These are phyloP conservation scores for Aspergillus pseudoterreus DNA, from an alignment of 2,329 filamentous ascomycete species.

Conservation along the genomic window DNA sequence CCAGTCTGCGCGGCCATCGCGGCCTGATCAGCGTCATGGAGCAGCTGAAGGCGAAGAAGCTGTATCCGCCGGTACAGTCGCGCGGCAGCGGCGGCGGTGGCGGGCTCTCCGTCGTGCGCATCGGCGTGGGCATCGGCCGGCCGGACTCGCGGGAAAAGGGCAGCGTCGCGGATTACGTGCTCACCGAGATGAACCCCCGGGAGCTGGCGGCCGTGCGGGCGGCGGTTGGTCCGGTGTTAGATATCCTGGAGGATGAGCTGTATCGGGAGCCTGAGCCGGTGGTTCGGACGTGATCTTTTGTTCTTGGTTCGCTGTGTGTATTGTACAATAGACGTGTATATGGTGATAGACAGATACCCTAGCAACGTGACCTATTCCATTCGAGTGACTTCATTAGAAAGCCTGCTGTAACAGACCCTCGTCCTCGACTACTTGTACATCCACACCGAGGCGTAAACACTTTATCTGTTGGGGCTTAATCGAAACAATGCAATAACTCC, in stretches of 20 bases:
- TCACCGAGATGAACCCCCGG: slow-evolving; percentile 59
- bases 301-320: not conserved
- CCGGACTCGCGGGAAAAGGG: slow-evolving; percentile 64
- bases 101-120: slow-evolving; percentile 49
- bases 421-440: not conserved
- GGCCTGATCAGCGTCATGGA: slow-evolving; percentile 66
- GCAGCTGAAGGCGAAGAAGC: slow-evolving; percentile 45
- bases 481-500: not conserved
- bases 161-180: slow-evolving; percentile 72
- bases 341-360: slow-evolving; percentile 1
- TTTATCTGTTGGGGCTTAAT: not conserved
- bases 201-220: slow-evolving; percentile 52
- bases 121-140: slow-evolving; percentile 85
- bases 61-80: slow-evolving; percentile 25
- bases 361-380: not conserved
- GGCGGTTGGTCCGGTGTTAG: slow-evolving; percentile 47
- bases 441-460: not conserved
- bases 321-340: not conserved
- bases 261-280: slow-evolving; percentile 24
- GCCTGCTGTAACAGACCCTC: not conserved
- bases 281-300: not conserved
- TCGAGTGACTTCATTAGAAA: not conserved
- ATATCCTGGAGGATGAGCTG: slow-evolving; percentile 50
- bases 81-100: slow-evolving; percentile 22
- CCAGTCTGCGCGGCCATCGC: slow-evolving; percentile 68